These are phyloP conservation scores for Corymbia maculata DNA, from an alignment of 345 rosid genomes.

Conservation along the genomic window DNA sequence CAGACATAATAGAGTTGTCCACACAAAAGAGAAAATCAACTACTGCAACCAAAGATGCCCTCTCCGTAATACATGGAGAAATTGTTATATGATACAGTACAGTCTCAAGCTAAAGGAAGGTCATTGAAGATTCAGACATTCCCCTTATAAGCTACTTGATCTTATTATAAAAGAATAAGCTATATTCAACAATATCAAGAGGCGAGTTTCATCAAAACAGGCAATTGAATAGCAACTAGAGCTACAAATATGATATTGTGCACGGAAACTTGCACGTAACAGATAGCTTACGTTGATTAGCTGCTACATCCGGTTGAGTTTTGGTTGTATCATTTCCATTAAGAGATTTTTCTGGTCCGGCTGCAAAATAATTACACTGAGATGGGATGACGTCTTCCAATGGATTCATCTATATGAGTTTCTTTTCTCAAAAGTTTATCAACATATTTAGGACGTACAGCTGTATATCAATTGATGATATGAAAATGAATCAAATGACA, in stretches of 20 bases:
- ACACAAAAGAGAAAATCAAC: background rate
- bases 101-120: background rate
- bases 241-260: background rate
- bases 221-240: background rate
- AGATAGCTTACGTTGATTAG: constrained; percentile 17
- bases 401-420: background rate
- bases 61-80: background rate
- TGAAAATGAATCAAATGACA: background rate
- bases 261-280: background rate
- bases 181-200: background rate
- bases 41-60: background rate
- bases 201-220: background rate
- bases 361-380: constrained; percentile 20
- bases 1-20: background rate
- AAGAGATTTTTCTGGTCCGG: constrained; percentile 58
- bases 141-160: background rate
- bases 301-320: constrained; percentile 41
- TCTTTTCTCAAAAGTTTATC: background rate
- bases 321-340: constrained; percentile 53
- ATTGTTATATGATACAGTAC: background rate
- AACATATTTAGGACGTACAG: background rate
- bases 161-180: background rate
- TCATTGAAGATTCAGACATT: background rate
- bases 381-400: background rate
- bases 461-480: background rate